Base-by-base conservation (phyloP, 116 monocot genomes). In the Papilionanthe hybrid region DNA sequence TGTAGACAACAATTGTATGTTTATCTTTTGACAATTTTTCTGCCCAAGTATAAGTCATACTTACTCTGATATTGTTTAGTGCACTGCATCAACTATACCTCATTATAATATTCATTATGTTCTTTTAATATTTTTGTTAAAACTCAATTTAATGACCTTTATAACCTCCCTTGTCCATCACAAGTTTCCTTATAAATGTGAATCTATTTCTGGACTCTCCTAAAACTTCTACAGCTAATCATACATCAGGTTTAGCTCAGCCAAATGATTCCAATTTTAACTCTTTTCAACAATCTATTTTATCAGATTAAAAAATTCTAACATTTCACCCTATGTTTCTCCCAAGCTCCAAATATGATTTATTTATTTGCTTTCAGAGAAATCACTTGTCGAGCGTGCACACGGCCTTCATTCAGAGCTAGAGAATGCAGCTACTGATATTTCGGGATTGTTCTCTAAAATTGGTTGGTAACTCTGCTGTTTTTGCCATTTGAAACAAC, bases 371-470 rank as follows among this genome's bases (percentile, higher is more conserved):
- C 53, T 32, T 81, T 74, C 81, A 90, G 90, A 85, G 65, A 85
- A 85, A 81, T 65, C 81, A 49, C 87, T 92, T 55, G 89, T 92
- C 29, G 87, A 86, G 44, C 85, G 80, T 83, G 88, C 90, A 50
- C 79, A 85, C 76, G 78, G 86, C 49, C 90, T 93, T 66, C 84
- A 90, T 60, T 85, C 86, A 11, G 92, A 93, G 69, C 79, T 93
- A 41, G 90, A 90, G 72, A 86, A 81, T 78, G 83, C 92, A 43
- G 88, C 88, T 71, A 73, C 90, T 9, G 92, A 93, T 83, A 77
- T 93, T 83, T 87, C 88, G 69, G 90, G 92, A 77, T 84, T 93
- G 75, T 93, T 93, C 73, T 86, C 82, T 79, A 93, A 93, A 82
- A 93, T 93, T 85, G 92, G 92, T 93, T 44, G 4, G 83, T 84